Percentiles rank a stretch among this genome's conserved stretches.
These are phyloP conservation scores for Lasiosphaeriaceae sp. DNA, from an alignment of 495 filamentous ascomycete genomes.

Conservation along the genomic window DNA sequence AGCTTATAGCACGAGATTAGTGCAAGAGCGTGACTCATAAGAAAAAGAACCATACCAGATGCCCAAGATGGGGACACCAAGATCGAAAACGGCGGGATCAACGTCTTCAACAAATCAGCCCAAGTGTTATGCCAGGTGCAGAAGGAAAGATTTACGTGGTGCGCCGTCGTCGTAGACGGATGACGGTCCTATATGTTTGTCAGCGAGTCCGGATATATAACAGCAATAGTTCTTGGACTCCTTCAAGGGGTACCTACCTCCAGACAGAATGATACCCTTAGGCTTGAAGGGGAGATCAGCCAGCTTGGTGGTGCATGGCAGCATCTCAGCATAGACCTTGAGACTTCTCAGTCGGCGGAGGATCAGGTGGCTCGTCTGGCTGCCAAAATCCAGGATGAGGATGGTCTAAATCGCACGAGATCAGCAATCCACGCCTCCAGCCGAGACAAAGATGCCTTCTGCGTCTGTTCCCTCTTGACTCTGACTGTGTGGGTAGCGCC, in stretches of 20 bases:
- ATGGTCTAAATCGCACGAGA: constrained; percentile 8
- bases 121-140: not conserved
- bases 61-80: constrained; percentile 53
- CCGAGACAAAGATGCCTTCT: not conserved
- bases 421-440: not conserved
- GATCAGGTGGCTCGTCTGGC: constrained; percentile 13
- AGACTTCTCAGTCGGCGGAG: constrained; percentile 33
- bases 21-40: no score
- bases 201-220: not conserved
- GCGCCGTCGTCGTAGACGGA: constrained; percentile 63
- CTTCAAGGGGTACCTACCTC: constrained; percentile 37
- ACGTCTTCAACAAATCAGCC: constrained; percentile 34
- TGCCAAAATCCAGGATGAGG: constrained; percentile 16
- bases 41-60: constrained; percentile 58
- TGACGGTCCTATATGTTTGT: constrained; percentile 4
- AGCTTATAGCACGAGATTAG: no score
- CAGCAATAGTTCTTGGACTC: no score
- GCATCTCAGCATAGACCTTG: constrained; percentile 87
- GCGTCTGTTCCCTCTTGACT: not conserved
- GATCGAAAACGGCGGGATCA: constrained; percentile 74
- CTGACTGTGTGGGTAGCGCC: no score
- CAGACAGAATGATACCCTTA: constrained; percentile 75
- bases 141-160: constrained; percentile 46
- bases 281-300: constrained; percentile 74
- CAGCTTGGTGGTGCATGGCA: constrained; percentile 87